A percentile compares a stretch with the other conserved stretches of the same genome.
phyloP scores from a whole-genome alignment of 345 rosid species.

The Pistacia integerrima region DNA sequence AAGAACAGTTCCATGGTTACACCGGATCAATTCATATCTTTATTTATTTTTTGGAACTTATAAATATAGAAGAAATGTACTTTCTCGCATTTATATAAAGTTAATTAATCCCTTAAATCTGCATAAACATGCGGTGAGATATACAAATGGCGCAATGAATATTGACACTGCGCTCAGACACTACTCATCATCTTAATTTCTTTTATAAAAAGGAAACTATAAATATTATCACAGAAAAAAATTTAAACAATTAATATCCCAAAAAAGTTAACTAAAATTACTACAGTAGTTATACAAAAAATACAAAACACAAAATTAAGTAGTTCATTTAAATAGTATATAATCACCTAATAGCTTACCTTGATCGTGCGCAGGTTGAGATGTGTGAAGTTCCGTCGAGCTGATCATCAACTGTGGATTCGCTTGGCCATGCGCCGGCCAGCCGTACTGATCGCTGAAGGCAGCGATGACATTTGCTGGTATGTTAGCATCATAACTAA shows the following conservation, averaged over 20 bases:
- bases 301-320: not conserved
- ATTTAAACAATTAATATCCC: not conserved
- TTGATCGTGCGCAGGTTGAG: slow-evolving; percentile 17
- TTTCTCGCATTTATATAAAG: not conserved
- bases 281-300: not conserved
- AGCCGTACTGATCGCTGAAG: not conserved
- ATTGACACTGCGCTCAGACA: too few relatives aligned
- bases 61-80: not conserved
- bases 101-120: not conserved
- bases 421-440: not conserved
- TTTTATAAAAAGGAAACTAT: too few relatives aligned
- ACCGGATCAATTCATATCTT: not conserved
- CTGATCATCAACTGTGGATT: not conserved
- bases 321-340: not conserved
- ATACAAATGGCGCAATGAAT: not conserved
- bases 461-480: not conserved
- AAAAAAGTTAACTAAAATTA: not conserved
- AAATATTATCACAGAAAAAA: not conserved
- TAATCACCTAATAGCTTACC: slow-evolving; percentile 8
- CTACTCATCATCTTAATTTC: not conserved
- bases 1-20: not conserved
- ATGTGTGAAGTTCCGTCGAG: not conserved
- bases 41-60: not conserved
- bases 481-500: not conserved
- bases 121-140: not conserved